Conservation (phyloP, 2,329 filamentous ascomycete species). For the Penicillium brasilianum region DNA sequence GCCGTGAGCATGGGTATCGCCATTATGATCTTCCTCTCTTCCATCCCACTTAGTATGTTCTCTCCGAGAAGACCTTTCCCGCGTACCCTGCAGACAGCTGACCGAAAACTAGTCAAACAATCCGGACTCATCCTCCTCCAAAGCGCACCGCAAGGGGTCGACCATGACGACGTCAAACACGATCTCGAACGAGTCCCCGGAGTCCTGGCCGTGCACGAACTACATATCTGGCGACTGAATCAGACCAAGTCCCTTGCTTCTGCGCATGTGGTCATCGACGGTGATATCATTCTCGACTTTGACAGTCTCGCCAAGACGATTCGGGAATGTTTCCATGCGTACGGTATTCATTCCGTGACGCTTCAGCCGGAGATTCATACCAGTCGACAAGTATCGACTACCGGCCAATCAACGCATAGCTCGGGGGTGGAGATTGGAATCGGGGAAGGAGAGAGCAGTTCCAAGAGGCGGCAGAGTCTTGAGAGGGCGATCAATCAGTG, state of each 20-base stretch:
- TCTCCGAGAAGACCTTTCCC: background rate
- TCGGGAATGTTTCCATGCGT: conserved; percentile 19
- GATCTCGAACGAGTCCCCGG: conserved; percentile 71
- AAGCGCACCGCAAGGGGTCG: conserved; percentile 65
- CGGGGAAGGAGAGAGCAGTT: background rate
- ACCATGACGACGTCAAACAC: conserved; percentile 66
- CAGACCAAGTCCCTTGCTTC: conserved; percentile 14
- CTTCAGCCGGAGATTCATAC: conserved; percentile 18
- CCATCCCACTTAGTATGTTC: conserved; percentile 56
- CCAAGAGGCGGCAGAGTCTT: background rate
- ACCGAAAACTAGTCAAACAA: conserved; percentile 23
- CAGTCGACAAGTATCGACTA: background rate
- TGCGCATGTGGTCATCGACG: conserved; percentile 13
- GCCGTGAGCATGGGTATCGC: conserved; percentile 43
- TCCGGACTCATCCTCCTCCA: conserved; percentile 68
- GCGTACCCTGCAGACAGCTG: background rate
- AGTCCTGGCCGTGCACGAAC: conserved; percentile 43
- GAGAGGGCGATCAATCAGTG: conserved; percentile 10
- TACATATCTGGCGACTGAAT: conserved; percentile 21
- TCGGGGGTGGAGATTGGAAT: background rate
- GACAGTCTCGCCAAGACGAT: conserved; percentile 16
- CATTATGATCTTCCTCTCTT: conserved; percentile 46
- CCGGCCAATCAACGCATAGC: background rate
- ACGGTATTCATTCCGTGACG: conserved; percentile 22
- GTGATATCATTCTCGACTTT: conserved; percentile 11